Evolutionary conservation across 768 basidiomycete species (phyloP).

Genomic region (Lentinula guzmanii): DNA sequence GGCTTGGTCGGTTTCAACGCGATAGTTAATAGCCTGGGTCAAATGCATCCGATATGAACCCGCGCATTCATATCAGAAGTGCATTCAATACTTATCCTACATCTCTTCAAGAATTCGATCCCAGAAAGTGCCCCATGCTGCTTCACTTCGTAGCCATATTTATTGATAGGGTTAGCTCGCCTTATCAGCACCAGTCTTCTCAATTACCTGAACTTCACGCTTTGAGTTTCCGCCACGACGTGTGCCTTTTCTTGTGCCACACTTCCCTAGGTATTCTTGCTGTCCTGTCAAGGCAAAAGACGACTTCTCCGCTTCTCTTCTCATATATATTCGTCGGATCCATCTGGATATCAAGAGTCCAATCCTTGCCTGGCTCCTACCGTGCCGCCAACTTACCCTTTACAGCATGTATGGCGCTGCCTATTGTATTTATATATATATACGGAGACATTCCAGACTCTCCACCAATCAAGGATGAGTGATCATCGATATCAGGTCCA

Average conservation of each 20-base stretch:
- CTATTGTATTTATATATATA: neutral
- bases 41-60: neutral
- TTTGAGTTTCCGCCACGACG: neutral
- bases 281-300: too few species aligned
- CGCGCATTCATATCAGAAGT: neutral
- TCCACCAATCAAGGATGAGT: neutral
- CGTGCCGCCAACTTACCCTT: neutral
- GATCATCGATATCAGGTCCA: neutral
- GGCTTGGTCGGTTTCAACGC: neutral
- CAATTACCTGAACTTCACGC: neutral
- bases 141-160: neutral
- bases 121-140: neutral
- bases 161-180: neutral
- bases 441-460: neutral
- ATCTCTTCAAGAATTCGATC: neutral
- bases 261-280: too few species aligned
- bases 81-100: neutral
- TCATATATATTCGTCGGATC: too few species aligned
- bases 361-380: too few species aligned
- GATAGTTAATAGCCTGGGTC: too few species aligned
- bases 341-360: too few species aligned
- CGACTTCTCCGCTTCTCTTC: too few species aligned
- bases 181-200: neutral
- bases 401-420: neutral
- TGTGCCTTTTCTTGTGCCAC: too few species aligned